A percentile compares a stretch with the other conserved stretches of the same genome.
These are phyloP conservation scores for Tricholomella constricta DNA, from an alignment of 768 basidiomycete species.

Conservation along the genomic window DNA sequence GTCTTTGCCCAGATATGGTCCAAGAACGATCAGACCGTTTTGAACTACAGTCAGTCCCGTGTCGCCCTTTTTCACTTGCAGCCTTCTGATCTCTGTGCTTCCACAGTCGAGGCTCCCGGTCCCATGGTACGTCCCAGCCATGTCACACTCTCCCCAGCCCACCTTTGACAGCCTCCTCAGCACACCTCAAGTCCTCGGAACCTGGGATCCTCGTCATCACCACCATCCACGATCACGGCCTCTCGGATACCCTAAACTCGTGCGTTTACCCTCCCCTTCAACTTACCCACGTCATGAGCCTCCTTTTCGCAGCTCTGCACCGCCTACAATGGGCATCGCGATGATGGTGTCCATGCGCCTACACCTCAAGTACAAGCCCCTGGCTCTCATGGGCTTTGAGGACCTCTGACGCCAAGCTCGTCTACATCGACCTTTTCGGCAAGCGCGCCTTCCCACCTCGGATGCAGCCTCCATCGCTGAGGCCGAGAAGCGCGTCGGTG, in stretches of 20 bases:
- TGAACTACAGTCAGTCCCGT: conserved; percentile 80
- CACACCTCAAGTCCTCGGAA: conserved; percentile 53
- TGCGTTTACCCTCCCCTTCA: conserved; percentile 32
- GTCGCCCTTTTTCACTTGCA: neutral
- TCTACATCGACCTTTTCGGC: conserved; percentile 81
- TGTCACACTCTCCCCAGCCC: neutral
- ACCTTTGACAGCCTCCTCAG: conserved; percentile 7
- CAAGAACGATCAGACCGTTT: conserved; percentile 93
- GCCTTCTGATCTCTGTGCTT: conserved; percentile 7
- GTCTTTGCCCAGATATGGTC: conserved; percentile 68
- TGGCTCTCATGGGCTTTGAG: conserved; percentile 94
- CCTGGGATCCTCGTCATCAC: conserved; percentile 82
- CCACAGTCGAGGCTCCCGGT: conserved; percentile 70
- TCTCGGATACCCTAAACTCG: conserved; percentile 81
- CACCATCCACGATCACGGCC: conserved; percentile 92
- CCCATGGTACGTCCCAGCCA: conserved; percentile 65
- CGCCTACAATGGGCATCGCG: conserved; percentile 72
- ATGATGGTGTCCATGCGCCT: conserved; percentile 93
- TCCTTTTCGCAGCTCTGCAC: conserved; percentile 50
- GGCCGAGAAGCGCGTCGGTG: conserved; percentile 81
- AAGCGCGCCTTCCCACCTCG: conserved; percentile 91
- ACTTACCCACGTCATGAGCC: neutral
- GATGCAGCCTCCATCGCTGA: conserved; percentile 86
- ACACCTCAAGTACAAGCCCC: conserved; percentile 94
- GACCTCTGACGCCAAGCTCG: conserved; percentile 81